These are phyloP conservation scores for Penicillium sp. DNA, from an alignment of 2,329 filamentous ascomycete genomes.

Conservation along the genomic window DNA sequence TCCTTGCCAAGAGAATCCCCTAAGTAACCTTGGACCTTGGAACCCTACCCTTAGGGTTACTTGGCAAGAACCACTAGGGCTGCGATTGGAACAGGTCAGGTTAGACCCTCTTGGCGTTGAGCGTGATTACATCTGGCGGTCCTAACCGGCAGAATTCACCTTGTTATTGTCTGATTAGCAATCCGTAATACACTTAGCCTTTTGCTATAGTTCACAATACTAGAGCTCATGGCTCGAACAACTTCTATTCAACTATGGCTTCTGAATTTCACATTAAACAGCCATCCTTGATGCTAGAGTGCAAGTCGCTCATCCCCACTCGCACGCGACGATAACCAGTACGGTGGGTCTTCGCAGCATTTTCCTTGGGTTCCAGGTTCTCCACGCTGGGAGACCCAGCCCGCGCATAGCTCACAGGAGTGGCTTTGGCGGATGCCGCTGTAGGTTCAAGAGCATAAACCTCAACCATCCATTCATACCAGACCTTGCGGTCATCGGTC, in stretches of 20 bases:
- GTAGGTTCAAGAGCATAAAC: constrained; percentile 56
- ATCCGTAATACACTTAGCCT: no score
- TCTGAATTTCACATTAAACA: constrained; percentile 44
- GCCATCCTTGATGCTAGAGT: constrained; percentile 50
- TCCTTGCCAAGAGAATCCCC: not conserved
- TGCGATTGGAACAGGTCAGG: not conserved
- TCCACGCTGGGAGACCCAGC: constrained; percentile 26
- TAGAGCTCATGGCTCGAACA: not conserved
- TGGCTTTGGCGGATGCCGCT: constrained; percentile 14
- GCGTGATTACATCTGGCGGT: not conserved
- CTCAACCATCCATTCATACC: constrained; percentile 98
- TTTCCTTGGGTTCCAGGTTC: constrained; percentile 20
- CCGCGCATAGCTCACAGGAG: constrained; percentile 33
- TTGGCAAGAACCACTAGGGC: not conserved
- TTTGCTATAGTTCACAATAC: not conserved
- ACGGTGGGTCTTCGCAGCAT: constrained; percentile 13
- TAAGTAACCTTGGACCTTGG: no score
- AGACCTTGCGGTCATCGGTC: constrained; percentile 91
- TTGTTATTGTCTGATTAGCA: no score
- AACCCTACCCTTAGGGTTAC: no score
- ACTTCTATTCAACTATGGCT: not conserved
- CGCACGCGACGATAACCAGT: constrained; percentile 30
- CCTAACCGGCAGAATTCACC: not conserved
- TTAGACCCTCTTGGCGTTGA: not conserved
- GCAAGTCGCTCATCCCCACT: constrained; percentile 47